These are phyloP conservation scores for Albifimbria verrucaria DNA, from an alignment of 2,329 filamentous ascomycete species.

Conservation along the genomic window DNA sequence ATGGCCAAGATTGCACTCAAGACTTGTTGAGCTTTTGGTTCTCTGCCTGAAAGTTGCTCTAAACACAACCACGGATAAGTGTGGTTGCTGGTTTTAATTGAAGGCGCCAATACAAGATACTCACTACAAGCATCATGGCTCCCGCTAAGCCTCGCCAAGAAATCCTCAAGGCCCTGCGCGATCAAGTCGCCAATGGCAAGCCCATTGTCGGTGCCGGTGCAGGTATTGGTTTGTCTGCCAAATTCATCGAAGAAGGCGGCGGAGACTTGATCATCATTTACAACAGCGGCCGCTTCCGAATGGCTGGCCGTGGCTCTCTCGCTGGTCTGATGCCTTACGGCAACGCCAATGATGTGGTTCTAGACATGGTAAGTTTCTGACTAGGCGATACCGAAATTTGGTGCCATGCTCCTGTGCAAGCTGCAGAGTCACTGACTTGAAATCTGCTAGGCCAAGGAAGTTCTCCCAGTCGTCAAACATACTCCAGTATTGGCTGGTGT, in stretches of 20 bases:
- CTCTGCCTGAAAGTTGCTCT: too few relatives aligned
- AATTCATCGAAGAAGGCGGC: constrained; percentile 66
- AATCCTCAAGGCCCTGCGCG: constrained; percentile 52
- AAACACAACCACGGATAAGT: too few relatives aligned
- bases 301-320: constrained; percentile 67
- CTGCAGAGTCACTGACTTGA: too few relatives aligned
- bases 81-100: too few relatives aligned
- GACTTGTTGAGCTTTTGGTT: too few relatives aligned
- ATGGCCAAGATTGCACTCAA: too few relatives aligned
- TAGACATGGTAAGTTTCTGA: constrained; percentile 55
- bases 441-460: constrained; percentile 51
- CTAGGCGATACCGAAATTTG: background rate
- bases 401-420: too few relatives aligned
- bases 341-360: constrained; percentile 66
- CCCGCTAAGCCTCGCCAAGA: constrained; percentile 54
- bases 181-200: constrained; percentile 50
- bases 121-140: constrained; percentile 37
- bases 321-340: constrained; percentile 70
- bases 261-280: constrained; percentile 70
- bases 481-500: constrained; percentile 69
- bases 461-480: constrained; percentile 60
- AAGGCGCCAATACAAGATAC: too few relatives aligned
- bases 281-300: constrained; percentile 69
- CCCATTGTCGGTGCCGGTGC: constrained; percentile 68
- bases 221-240: constrained; percentile 67